Conservation (phyloP, 768 basidiomycete species). For the Cyclocybe cylindracea region DNA sequence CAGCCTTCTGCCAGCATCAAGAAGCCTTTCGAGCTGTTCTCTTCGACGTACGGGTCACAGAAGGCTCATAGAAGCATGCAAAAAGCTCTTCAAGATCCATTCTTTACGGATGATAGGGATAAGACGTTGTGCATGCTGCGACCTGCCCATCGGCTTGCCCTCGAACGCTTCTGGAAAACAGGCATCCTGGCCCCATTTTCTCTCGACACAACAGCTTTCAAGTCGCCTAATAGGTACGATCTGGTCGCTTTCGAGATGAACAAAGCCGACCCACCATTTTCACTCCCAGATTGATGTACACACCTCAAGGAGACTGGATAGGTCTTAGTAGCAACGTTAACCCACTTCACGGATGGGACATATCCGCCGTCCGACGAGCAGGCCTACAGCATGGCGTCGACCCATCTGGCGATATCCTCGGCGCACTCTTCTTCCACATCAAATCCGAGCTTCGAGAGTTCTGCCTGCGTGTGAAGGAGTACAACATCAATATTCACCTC, state of each 20-base stretch:
- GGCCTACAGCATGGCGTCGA: slow-evolving; percentile 37
- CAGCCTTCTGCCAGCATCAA: slow-evolving; percentile 38
- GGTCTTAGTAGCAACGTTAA: slow-evolving; percentile 37
- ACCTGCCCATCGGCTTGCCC: slow-evolving; percentile 40
- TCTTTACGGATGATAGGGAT: slow-evolving; percentile 42
- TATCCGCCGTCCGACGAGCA: slow-evolving; percentile 37
- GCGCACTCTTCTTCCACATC: slow-evolving; percentile 46
- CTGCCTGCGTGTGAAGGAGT: slow-evolving; percentile 33
- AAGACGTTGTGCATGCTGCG: slow-evolving; percentile 37
- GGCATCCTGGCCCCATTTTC: slow-evolving; percentile 41
- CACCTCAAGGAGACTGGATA: slow-evolving; percentile 45
- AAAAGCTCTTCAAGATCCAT: slow-evolving; percentile 33
- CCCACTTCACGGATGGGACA: slow-evolving; percentile 51
- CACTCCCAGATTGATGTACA: slow-evolving; percentile 42
- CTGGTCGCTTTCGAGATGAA: too few species aligned
- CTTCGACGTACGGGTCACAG: slow-evolving; percentile 27
- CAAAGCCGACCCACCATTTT: neutral
- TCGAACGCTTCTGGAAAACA: slow-evolving; percentile 36
- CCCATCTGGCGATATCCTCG: slow-evolving; percentile 36
- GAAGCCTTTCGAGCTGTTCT: slow-evolving; percentile 39
- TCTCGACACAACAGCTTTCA: slow-evolving; percentile 31
- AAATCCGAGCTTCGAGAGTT: slow-evolving; percentile 41
- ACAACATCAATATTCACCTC: slow-evolving; percentile 37
- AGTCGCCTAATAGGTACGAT: slow-evolving; percentile 37
- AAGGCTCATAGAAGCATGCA: slow-evolving; percentile 29